A percentile compares a stretch with the other conserved stretches of the same genome.
Evolutionary conservation across 805 yeast genomes (phyloP).

Genomic region (Maudiozyma bulderi): DNA sequence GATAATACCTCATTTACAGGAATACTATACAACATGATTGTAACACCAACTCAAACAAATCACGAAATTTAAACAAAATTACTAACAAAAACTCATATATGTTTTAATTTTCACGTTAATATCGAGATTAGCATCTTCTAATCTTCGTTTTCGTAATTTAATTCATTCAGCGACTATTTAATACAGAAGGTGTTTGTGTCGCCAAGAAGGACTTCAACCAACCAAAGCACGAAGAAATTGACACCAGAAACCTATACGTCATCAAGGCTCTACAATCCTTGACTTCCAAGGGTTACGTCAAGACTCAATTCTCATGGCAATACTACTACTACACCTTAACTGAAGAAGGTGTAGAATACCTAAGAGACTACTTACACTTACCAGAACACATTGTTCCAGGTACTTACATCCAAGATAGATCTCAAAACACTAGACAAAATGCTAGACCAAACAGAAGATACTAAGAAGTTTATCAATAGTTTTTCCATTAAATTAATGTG

Average conservation of each 20-base stretch:
- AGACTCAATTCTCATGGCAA: conserved; percentile 99
- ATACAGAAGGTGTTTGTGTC: conserved; percentile 93
- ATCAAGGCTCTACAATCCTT: conserved; percentile 99
- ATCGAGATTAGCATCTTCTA: no score
- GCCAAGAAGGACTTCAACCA: conserved; percentile 98
- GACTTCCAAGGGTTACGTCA: conserved; percentile 97
- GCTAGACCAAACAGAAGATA: conserved; percentile 50
- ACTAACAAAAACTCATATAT: no score
- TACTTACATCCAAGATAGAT: conserved; percentile 92
- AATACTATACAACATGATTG: no score
- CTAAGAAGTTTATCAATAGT: conserved; percentile 10
- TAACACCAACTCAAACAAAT: no score
- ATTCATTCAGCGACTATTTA: background rate
- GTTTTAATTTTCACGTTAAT: no score
- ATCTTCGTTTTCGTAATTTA: no score
- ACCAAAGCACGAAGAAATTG: conserved; percentile 96
- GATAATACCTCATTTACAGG: no score
- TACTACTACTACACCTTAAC: conserved; percentile 99
- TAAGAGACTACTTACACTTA: conserved; percentile 95
- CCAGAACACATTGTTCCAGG: conserved; percentile 98
- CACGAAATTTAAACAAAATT: no score
- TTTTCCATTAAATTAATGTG: background rate
- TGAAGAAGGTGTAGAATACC: conserved; percentile 98
- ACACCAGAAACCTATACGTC: conserved; percentile 93
- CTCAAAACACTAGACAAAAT: conserved; percentile 69